Conservation (phyloP, 768 basidiomycete genomes). For the Tricholoma bakamatsutake region DNA sequence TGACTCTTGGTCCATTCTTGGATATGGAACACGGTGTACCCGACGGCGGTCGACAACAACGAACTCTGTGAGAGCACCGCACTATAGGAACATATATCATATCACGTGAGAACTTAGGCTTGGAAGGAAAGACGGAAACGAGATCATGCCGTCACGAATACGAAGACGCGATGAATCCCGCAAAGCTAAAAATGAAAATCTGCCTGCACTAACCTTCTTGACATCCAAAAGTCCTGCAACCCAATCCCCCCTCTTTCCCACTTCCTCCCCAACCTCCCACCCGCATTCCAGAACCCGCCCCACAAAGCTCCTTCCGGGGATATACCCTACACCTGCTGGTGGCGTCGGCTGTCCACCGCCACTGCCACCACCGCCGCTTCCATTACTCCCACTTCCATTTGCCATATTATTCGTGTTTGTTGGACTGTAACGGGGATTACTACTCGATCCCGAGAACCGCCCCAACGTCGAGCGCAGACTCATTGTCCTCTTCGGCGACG, state of each 20-base stretch:
- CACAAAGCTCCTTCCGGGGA: conserved; percentile 85
- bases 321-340: conserved; percentile 53
- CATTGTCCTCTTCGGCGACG: conserved; percentile 13
- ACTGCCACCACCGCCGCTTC: not conserved
- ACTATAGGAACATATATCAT: conserved; percentile 36
- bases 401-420: not conserved
- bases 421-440: not conserved
- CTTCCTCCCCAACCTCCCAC: conserved; percentile 68
- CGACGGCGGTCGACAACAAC: conserved; percentile 77
- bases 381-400: not conserved
- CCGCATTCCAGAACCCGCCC: conserved; percentile 81
- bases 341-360: conserved; percentile 4
- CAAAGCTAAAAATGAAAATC: not conserved
- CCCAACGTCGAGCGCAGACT: conserved; percentile 18
- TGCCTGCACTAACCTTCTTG: conserved; percentile 54
- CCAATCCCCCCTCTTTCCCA: conserved; percentile 75
- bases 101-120: conserved; percentile 1
- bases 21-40: conserved; percentile 66
- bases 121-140: conserved; percentile 5
- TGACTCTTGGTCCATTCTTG: conserved; percentile 31
- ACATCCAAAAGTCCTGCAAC: conserved; percentile 77
- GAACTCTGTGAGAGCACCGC: conserved; percentile 87
- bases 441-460: conserved; percentile 6
- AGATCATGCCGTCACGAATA: not conserved
- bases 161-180: too few species aligned